These are phyloP conservation scores for Triticum dicoccoides DNA, from an alignment of 176 grass and related monocot species.

Conservation along the genomic window DNA sequence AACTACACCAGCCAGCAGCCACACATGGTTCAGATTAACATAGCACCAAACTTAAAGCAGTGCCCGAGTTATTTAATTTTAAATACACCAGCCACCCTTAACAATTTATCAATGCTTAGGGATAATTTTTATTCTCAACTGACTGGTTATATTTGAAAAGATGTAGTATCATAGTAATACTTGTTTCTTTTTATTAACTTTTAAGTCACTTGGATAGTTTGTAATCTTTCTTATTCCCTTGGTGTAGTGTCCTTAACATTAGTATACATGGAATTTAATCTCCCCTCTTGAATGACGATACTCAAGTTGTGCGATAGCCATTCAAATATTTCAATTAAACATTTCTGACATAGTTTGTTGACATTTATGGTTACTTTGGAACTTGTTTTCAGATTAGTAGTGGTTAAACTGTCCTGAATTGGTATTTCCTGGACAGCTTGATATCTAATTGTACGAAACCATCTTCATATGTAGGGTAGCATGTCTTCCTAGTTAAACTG, in stretches of 20 bases:
- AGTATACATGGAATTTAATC: not conserved
- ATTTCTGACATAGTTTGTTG: not conserved
- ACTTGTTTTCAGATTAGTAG: not conserved
- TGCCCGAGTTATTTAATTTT: too few relatives aligned
- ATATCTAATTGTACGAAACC: constrained; percentile 5
- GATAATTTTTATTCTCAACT: not conserved
- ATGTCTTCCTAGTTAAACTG: not conserved
- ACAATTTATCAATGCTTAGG: not conserved
- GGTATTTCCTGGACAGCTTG: not conserved
- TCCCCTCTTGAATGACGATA: not conserved
- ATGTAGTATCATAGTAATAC: not conserved
- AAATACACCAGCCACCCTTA: not conserved
- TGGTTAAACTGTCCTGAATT: not conserved
- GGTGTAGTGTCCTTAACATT: not conserved
- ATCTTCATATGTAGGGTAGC: constrained; percentile 13
- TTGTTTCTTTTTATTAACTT: not conserved
- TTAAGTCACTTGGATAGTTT: not conserved
- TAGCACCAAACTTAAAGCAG: too few relatives aligned
- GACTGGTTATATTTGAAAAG: not conserved
- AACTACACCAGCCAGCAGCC: too few relatives aligned
- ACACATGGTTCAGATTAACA: too few relatives aligned
- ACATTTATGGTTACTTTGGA: not conserved
- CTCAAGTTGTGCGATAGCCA: not conserved
- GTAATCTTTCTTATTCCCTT: not conserved
- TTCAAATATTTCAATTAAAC: not conserved